Percentiles rank a stretch among this genome's conserved stretches.
phyloP scores from a whole-genome alignment of 305 asterid genomes.

The Salvia sclarea region DNA sequence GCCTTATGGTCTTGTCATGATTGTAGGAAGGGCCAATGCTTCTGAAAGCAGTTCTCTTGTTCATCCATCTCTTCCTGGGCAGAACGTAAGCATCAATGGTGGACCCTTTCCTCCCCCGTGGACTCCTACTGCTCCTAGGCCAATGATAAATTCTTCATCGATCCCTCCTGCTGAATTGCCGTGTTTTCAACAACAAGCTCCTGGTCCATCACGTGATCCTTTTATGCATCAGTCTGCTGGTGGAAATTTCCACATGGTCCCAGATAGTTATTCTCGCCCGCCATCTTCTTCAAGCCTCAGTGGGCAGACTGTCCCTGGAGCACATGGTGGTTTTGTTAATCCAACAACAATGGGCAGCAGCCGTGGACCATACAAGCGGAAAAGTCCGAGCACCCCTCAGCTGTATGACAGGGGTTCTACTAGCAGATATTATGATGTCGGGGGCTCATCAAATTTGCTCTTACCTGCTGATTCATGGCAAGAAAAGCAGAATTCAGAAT shows the following conservation, averaged over 20 bases:
- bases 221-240: conserved; percentile 47
- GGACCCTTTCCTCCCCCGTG: conserved; percentile 55
- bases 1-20: conserved; percentile 17
- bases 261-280: conserved; percentile 42
- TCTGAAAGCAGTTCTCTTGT: conserved; percentile 49
- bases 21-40: conserved; percentile 53
- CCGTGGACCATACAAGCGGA: conserved; percentile 66
- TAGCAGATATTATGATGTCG: conserved; percentile 61
- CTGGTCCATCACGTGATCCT: conserved; percentile 51
- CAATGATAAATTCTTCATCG: conserved; percentile 48
- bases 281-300: conserved; percentile 51
- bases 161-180: conserved; percentile 47
- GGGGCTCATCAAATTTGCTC: conserved; percentile 63
- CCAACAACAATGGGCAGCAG: conserved; percentile 42
- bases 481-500: conserved; percentile 58
- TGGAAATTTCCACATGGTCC: conserved; percentile 44
- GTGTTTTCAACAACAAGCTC: conserved; percentile 49
- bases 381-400: conserved; percentile 58
- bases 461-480: conserved; percentile 58
- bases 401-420: conserved; percentile 60
- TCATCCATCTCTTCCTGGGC: conserved; percentile 41
- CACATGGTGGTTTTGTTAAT: conserved; percentile 53
- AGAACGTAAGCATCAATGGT: conserved; percentile 43
- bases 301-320: conserved; percentile 46
- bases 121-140: conserved; percentile 52